phyloP scores from a whole-genome alignment of 2,329 filamentous ascomycete genomes.

The Fusarium succisae region DNA sequence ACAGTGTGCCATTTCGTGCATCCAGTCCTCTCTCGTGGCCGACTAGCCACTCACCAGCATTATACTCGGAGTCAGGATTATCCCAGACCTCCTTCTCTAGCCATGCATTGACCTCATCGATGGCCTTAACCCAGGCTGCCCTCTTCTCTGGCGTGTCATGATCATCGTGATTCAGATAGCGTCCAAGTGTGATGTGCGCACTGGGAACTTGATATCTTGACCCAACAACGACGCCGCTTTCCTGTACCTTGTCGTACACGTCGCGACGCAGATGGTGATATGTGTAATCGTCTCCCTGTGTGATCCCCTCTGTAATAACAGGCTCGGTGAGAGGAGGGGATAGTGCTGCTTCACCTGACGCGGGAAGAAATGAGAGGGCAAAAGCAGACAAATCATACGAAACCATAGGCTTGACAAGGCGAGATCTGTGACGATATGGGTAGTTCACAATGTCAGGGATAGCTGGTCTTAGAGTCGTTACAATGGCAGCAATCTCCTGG shows the following conservation, averaged over 20 bases:
- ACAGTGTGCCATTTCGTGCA: conserved; percentile 77
- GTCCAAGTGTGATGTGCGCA: conserved; percentile 86
- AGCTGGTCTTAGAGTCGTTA: conserved; percentile 64
- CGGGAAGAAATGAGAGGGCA: conserved; percentile 87
- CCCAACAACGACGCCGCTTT: conserved; percentile 73
- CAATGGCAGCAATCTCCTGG: conserved; percentile 71
- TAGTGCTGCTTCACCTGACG: conserved; percentile 65
- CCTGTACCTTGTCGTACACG: conserved; percentile 69
- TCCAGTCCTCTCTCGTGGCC: conserved; percentile 86
- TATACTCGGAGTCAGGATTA: conserved; percentile 51
- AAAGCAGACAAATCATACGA: conserved; percentile 88
- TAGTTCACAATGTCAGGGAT: conserved; percentile 72
- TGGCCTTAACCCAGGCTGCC: conserved; percentile 69
- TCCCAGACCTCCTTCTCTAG: conserved; percentile 78
- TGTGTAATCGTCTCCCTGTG: conserved; percentile 73
- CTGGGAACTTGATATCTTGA: conserved; percentile 89
- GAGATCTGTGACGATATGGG: conserved; percentile 72
- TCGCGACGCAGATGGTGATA: conserved; percentile 92
- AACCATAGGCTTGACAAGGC: conserved; percentile 83
- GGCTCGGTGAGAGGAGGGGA: conserved; percentile 53
- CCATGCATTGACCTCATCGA: conserved; percentile 83
- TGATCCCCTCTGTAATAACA: conserved; percentile 46
- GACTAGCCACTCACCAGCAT: conserved; percentile 83
- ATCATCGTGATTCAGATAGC: conserved; percentile 77
- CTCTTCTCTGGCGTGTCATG: conserved; percentile 68